These are phyloP conservation scores for Dothideomycetes sp. DNA, from an alignment of 2,329 filamentous ascomycete genomes.

Conservation along the genomic window DNA sequence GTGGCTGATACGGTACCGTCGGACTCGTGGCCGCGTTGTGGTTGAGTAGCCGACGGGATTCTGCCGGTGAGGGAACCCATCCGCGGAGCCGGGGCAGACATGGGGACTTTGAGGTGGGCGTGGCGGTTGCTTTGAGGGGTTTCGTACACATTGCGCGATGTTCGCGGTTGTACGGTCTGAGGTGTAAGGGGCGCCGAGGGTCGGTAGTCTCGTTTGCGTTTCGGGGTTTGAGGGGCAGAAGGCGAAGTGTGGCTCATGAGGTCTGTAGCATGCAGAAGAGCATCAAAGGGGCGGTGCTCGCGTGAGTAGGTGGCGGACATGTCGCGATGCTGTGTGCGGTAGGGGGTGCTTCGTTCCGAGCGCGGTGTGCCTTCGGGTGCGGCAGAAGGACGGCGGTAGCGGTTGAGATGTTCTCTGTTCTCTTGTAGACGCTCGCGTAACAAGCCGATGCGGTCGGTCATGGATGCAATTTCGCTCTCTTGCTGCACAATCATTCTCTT, in stretches of 20 bases:
- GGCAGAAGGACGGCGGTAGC: slow-evolving; percentile 49
- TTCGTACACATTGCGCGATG: slow-evolving; percentile 10
- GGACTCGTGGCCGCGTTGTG: slow-evolving; percentile 9
- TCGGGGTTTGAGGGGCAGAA: slow-evolving; percentile 43
- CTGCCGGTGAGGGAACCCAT: not conserved
- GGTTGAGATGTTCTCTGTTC: slow-evolving; percentile 78
- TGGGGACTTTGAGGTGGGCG: slow-evolving; percentile 8
- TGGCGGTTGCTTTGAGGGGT: slow-evolving; percentile 12
- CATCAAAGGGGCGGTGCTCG: slow-evolving; percentile 48
- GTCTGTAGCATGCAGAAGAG: slow-evolving; percentile 61
- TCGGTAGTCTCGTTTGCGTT: slow-evolving; percentile 55
- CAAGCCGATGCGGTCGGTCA: slow-evolving; percentile 67
- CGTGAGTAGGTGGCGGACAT: slow-evolving; percentile 35
- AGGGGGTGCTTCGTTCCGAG: slow-evolving; percentile 28
- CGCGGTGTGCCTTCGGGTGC: slow-evolving; percentile 28
- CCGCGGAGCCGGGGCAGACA: slow-evolving; percentile 9
- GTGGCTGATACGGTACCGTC: slow-evolving; percentile 67
- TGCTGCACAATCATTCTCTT: slow-evolving; percentile 71
- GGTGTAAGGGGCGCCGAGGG: slow-evolving; percentile 19
- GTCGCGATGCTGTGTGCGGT: slow-evolving; percentile 27
- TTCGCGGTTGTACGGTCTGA: slow-evolving; percentile 13
- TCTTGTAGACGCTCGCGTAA: slow-evolving; percentile 77
- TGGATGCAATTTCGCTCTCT: slow-evolving; percentile 57
- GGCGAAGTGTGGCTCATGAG: slow-evolving; percentile 61
- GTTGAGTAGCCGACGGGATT: not conserved